phyloP scores from a whole-genome alignment of 148 eudicot species.

The Rhododendron mucronatum region DNA sequence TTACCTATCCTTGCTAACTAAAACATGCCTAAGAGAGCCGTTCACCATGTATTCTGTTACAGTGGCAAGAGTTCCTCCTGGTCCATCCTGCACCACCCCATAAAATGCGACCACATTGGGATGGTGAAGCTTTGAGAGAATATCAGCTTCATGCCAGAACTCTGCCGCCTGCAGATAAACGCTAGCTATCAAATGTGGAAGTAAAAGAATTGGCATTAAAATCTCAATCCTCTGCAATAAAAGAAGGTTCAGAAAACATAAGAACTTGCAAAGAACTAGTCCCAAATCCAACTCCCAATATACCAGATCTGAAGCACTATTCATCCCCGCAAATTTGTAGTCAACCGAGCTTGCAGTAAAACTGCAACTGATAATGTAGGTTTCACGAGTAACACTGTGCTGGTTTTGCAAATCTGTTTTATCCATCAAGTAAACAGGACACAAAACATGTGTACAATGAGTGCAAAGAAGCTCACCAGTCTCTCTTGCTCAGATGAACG shows the following conservation, averaged over 20 bases:
- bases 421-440: neutral
- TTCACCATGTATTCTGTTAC: constrained; percentile 83
- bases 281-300: neutral
- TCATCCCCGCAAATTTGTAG: neutral
- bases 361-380: neutral
- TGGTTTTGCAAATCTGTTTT: neutral
- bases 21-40: constrained; percentile 78
- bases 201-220: neutral
- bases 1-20: constrained; percentile 75
- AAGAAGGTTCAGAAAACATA: neutral
- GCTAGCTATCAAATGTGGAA: neutral
- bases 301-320: neutral
- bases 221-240: neutral
- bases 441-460: neutral
- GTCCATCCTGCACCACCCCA: constrained; percentile 91
- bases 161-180: constrained; percentile 42
- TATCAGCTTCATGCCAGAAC: constrained; percentile 88
- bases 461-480: constrained; percentile 41
- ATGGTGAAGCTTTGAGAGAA: constrained; percentile 76
- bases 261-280: constrained; percentile 2
- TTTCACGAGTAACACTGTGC: neutral
- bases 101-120: constrained; percentile 90
- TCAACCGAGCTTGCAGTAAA: neutral
- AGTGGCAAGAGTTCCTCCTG: constrained; percentile 71
- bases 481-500: constrained; percentile 89